Evolutionary conservation across 306 rosid genomes (phyloP).

Genomic region (Pyrus communis): DNA sequence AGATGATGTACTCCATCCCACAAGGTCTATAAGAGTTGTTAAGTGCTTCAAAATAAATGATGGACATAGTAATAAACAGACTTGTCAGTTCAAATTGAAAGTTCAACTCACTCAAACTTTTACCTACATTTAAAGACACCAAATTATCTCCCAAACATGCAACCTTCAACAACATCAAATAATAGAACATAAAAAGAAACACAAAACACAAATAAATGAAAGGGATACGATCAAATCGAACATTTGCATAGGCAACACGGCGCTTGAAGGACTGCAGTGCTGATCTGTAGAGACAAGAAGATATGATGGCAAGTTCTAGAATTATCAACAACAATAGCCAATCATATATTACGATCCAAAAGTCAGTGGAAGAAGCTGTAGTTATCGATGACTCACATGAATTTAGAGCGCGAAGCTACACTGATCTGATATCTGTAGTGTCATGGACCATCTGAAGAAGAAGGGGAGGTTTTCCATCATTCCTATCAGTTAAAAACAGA

Average conservation of each 20-base stretch:
- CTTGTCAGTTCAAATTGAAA: background rate
- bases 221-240: constrained; percentile 74
- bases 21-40: constrained; percentile 58
- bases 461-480: constrained; percentile 67
- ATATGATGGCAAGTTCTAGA: constrained; percentile 3
- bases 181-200: background rate
- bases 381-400: constrained; percentile 39
- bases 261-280: constrained; percentile 76
- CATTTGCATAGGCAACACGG: constrained; percentile 77
- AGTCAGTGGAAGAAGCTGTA: background rate
- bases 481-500: constrained; percentile 56
- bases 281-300: constrained; percentile 47
- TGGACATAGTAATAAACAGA: background rate
- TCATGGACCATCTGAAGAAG: constrained; percentile 76
- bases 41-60: constrained; percentile 27
- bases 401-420: too few relatives aligned
- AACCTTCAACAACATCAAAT: background rate
- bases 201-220: background rate
- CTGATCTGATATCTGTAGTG: constrained; percentile 54
- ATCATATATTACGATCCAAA: background rate
- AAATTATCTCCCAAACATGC: background rate
- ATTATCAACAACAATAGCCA: constrained; percentile 3
- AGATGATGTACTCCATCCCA: constrained; percentile 96
- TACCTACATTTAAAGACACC: background rate
- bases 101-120: background rate